phyloP scores from a whole-genome alignment of 2,329 filamentous ascomycete genomes.

The Talaromyces sp. region DNA sequence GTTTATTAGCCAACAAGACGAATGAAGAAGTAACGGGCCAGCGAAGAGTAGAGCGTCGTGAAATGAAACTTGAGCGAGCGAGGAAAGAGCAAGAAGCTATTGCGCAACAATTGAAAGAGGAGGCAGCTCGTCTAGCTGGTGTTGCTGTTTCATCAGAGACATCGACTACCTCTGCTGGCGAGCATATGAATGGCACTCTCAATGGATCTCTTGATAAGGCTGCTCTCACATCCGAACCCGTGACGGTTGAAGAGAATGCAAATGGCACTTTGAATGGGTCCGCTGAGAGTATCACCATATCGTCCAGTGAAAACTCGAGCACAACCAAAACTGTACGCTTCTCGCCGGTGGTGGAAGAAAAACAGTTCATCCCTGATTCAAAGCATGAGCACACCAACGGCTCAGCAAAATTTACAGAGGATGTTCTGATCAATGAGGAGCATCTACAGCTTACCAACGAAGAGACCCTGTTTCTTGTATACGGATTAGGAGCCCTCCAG shows the following conservation, averaged over 20 bases:
- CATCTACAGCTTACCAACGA: conserved; percentile 89
- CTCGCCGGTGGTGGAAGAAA: conserved; percentile 63
- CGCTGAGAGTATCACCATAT: conserved; percentile 18
- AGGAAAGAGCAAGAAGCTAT: conserved; percentile 80
- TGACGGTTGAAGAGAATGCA: background rate
- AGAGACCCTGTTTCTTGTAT: conserved; percentile 86
- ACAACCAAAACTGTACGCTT: conserved; percentile 64
- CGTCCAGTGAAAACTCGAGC: conserved; percentile 12
- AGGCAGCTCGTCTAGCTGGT: conserved; percentile 36
- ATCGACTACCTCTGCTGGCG: conserved; percentile 18
- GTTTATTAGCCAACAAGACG: conserved; percentile 62
- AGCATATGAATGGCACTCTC: background rate
- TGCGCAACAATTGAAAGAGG: conserved; percentile 62
- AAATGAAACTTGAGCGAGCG: conserved; percentile 90
- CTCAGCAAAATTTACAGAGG: conserved; percentile 22
- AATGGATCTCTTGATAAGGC: conserved; percentile 14
- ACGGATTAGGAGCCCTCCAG: conserved; percentile 70
- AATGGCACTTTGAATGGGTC: conserved; percentile 3
- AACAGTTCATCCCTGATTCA: conserved; percentile 50
- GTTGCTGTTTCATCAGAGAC: conserved; percentile 3
- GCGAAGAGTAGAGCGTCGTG: conserved; percentile 73
- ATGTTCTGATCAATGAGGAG: conserved; percentile 57
- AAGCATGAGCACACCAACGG: conserved; percentile 14
- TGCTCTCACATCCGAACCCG: background rate
- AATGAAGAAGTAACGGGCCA: conserved; percentile 77